A percentile compares a stretch with the other conserved stretches of the same genome.
phyloP scores from a whole-genome alignment of 2,329 filamentous ascomycete genomes.

The Fusarium pininemorale region DNA sequence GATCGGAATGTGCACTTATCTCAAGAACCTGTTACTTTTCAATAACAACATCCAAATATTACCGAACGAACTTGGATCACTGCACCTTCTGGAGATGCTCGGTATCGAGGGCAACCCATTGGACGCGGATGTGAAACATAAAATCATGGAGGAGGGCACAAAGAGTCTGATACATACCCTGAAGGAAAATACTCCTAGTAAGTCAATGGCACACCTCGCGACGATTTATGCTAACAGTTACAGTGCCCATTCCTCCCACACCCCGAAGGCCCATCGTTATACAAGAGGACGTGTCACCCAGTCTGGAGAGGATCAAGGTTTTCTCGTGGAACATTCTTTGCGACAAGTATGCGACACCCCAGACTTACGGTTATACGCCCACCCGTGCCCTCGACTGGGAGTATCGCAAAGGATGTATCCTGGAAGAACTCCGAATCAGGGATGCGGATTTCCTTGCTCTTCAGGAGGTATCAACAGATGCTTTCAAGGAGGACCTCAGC shows the following conservation, averaged over 20 bases:
- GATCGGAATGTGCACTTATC: constrained; percentile 94
- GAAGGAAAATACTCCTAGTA: constrained; percentile 86
- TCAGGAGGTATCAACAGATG: constrained; percentile 92
- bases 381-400: constrained; percentile 86
- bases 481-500: constrained; percentile 90
- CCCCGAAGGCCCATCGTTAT: constrained; percentile 83
- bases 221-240: constrained; percentile 34
- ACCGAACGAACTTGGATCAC: constrained; percentile 86
- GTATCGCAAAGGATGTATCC: constrained; percentile 81
- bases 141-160: constrained; percentile 88
- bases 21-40: constrained; percentile 86
- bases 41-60: constrained; percentile 88
- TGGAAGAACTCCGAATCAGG: constrained; percentile 81
- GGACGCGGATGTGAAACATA: constrained; percentile 77
- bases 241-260: constrained; percentile 80
- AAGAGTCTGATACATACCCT: constrained; percentile 84
- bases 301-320: constrained; percentile 78
- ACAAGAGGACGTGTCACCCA: constrained; percentile 68
- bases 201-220: constrained; percentile 46
- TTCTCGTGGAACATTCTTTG: constrained; percentile 97
- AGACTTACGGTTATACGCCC: constrained; percentile 90
- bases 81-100: constrained; percentile 87
- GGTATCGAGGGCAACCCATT: constrained; percentile 94
- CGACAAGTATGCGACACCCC: constrained; percentile 87
- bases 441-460: constrained; percentile 91